phyloP scores from a whole-genome alignment of 2,329 filamentous ascomycete species.

The Apiospora rasikravindrae region DNA sequence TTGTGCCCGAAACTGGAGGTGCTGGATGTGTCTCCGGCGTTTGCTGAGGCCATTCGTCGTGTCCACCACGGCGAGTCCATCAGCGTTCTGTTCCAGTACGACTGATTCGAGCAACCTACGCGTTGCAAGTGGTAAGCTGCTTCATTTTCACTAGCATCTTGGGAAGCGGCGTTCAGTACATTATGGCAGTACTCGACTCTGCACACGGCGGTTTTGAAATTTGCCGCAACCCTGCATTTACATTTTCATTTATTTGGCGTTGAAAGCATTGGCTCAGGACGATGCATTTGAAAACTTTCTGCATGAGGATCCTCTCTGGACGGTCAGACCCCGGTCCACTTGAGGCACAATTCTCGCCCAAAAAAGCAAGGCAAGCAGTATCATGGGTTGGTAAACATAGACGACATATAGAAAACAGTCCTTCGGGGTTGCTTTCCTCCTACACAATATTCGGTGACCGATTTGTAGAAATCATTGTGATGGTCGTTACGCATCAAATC shows the following conservation, averaged over 20 bases:
- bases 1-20: constrained; percentile 89
- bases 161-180: constrained; percentile 16
- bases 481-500: background rate
- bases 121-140: constrained; percentile 4
- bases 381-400: constrained; percentile 16
- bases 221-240: background rate
- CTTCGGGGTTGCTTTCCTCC: constrained; percentile 21
- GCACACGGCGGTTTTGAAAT: background rate
- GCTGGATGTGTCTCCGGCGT: constrained; percentile 87
- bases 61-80: constrained; percentile 99
- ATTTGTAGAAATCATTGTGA: background rate
- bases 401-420: constrained; percentile 22
- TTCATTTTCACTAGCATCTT: constrained; percentile 16
- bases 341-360: background rate
- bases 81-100: constrained; percentile 81
- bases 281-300: background rate
- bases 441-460: constrained; percentile 10
- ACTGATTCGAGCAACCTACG: background rate
- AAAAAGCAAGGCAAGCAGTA: constrained; percentile 3
- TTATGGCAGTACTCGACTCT: background rate
- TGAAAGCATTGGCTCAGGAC: constrained; percentile 9
- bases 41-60: constrained; percentile 92
- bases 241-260: background rate
- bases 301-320: background rate
- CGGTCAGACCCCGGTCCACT: background rate